phyloP scores from a whole-genome alignment of 306 rosid genomes.

The Medicago lupulina region DNA sequence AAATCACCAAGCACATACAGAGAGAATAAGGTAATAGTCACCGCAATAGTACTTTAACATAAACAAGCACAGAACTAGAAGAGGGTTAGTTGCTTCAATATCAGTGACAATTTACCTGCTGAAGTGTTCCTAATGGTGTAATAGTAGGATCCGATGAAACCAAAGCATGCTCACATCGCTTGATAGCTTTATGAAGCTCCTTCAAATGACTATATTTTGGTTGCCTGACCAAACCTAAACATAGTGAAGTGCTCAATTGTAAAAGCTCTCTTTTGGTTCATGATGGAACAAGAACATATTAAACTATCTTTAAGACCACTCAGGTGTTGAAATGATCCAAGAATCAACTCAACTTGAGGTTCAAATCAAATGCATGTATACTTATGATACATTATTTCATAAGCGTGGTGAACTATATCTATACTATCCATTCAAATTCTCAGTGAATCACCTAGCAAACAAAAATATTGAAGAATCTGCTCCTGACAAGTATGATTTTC shows the following conservation, averaged over 20 bases:
- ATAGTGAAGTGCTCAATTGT: slow-evolving; percentile 7
- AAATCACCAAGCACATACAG: slow-evolving; percentile 38
- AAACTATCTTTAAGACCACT: slow-evolving; percentile 8
- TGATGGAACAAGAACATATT: slow-evolving; percentile 1
- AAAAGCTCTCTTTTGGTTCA: not conserved
- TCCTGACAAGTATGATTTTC: slow-evolving; percentile 40
- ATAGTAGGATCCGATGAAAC: slow-evolving; percentile 81
- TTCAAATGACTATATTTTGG: slow-evolving; percentile 87
- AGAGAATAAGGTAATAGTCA: slow-evolving; percentile 16
- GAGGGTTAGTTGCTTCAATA: slow-evolving; percentile 20
- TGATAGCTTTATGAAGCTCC: slow-evolving; percentile 81
- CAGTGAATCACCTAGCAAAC: slow-evolving; percentile 15
- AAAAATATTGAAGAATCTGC: slow-evolving; percentile 6
- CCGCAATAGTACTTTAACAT: slow-evolving; percentile 10
- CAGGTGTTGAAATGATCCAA: slow-evolving; percentile 4
- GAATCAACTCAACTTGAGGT: not conserved
- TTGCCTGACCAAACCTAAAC: slow-evolving; percentile 83
- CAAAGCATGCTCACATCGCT: slow-evolving; percentile 79
- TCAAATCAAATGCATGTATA: slow-evolving; percentile 14
- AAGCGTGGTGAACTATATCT: slow-evolving; percentile 6
- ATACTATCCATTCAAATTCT: slow-evolving; percentile 14
- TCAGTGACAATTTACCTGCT: slow-evolving; percentile 62
- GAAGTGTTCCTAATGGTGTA: slow-evolving; percentile 70
- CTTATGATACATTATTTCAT: slow-evolving; percentile 1
- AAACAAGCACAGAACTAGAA: slow-evolving; percentile 3